Evolutionary conservation across 768 basidiomycete genomes (phyloP).

Genomic region (Asterophora lycoperdoides): DNA sequence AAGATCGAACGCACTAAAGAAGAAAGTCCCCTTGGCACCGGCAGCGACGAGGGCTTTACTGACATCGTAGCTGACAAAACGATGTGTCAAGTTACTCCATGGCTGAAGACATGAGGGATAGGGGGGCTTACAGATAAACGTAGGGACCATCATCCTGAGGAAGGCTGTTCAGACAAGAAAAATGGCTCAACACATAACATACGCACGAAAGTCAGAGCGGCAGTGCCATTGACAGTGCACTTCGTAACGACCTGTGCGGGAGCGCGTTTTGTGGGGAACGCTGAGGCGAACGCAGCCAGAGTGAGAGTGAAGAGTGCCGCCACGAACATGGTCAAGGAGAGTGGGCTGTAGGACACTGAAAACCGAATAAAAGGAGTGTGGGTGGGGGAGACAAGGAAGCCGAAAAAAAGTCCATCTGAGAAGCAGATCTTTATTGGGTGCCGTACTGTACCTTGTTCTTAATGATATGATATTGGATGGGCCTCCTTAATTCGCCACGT

Average conservation of each 20-base stretch:
- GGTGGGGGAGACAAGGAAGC: neutral
- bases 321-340: neutral
- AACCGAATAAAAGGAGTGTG: neutral
- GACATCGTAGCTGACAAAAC: constrained; percentile 15
- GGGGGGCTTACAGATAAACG: constrained; percentile 10
- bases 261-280: constrained; percentile 11
- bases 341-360: neutral
- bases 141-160: constrained; percentile 20
- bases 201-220: constrained; percentile 33
- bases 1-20: constrained; percentile 1
- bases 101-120: neutral
- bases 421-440: no score
- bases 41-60: constrained; percentile 27
- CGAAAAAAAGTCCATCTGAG: no score
- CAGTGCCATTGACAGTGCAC: constrained; percentile 30
- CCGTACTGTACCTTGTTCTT: no score
- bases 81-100: neutral
- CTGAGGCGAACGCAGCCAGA: constrained; percentile 9
- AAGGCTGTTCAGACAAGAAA: neutral
- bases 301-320: constrained; percentile 6
- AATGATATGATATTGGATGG: no score
- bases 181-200: neutral
- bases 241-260: constrained; percentile 26
- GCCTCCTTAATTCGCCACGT: no score
- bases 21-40: constrained; percentile 39